A percentile compares a stretch with the other conserved stretches of the same genome.
These are phyloP conservation scores for Rhodocollybia butyracea DNA, from an alignment of 768 basidiomycete genomes.

Conservation along the genomic window DNA sequence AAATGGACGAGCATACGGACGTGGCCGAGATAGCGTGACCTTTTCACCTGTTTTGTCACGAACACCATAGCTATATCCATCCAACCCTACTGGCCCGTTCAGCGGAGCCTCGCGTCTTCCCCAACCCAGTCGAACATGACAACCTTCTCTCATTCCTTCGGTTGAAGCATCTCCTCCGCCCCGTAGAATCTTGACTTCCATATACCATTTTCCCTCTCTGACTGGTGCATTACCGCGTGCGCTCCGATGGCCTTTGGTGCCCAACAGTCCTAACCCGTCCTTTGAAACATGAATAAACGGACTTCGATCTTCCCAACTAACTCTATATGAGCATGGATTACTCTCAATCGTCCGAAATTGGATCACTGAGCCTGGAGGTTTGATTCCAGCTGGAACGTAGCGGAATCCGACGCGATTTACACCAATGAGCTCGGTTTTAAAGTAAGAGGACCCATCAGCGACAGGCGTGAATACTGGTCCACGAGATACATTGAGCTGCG, in stretches of 20 bases:
- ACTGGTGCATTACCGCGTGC: conserved; percentile 88
- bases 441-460: conserved; percentile 53
- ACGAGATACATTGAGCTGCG: conserved; percentile 70
- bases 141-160: conserved; percentile 57
- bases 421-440: conserved; percentile 67
- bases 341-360: conserved; percentile 83
- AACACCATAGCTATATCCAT: conserved; percentile 90
- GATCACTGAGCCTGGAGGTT: conserved; percentile 45
- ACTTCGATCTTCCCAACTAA: conserved; percentile 91
- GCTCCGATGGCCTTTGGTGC: conserved; percentile 88
- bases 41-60: conserved; percentile 94
- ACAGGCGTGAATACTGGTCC: conserved; percentile 65
- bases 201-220: conserved; percentile 89
- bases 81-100: conserved; percentile 89
- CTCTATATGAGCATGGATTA: conserved; percentile 62
- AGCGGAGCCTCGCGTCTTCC: conserved; percentile 90
- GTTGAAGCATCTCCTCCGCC: conserved; percentile 59
- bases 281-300: conserved; percentile 74
- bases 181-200: conserved; percentile 80
- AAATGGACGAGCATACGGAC: conserved; percentile 73
- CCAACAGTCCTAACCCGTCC: conserved; percentile 72
- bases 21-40: conserved; percentile 78
- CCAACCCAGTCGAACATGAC: conserved; percentile 90
- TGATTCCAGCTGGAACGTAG: conserved; percentile 77
- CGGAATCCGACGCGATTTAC: conserved; percentile 78